Conservation (phyloP, 108 stramenopile species). For the Nitzschia putrida region DNA sequence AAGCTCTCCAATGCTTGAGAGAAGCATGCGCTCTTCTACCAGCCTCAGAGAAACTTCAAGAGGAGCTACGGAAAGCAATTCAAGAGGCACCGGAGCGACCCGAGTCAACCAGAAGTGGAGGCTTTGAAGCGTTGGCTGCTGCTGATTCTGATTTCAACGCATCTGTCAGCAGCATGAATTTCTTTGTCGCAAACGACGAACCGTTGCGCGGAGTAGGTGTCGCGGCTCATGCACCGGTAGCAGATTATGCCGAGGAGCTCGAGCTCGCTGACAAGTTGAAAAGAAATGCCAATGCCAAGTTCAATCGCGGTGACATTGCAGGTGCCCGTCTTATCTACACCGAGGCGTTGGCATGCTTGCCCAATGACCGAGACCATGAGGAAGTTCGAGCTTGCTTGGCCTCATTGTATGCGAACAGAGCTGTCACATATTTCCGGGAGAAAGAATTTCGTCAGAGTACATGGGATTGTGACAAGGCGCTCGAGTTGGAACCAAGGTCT, state of each 20-base stretch:
- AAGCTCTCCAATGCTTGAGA: constrained; percentile 31
- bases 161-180: constrained; percentile 35
- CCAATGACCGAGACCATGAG: constrained; percentile 28
- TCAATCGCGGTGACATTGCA: constrained; percentile 42
- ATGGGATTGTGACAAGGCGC: constrained; percentile 53
- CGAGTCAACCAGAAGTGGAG: constrained; percentile 1
- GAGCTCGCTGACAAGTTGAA: constrained; percentile 46
- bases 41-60: constrained; percentile 32
- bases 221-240: constrained; percentile 3
- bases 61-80: constrained; percentile 30
- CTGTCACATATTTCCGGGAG: constrained; percentile 53
- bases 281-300: constrained; percentile 43
- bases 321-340: constrained; percentile 40
- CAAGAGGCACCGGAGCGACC: constrained; percentile 14
- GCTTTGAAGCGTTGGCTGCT: background rate
- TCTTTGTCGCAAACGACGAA: constrained; percentile 14
- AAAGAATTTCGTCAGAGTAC: constrained; percentile 45
- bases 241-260: constrained; percentile 31
- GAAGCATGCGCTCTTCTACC: constrained; percentile 24
- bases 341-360: constrained; percentile 32
- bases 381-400: constrained; percentile 31
- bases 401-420: constrained; percentile 51
- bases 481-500: constrained; percentile 43
- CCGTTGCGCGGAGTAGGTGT: background rate
- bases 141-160: constrained; percentile 24